Evolutionary conservation across 2,329 filamentous ascomycete genomes (phyloP), one percentile per base, ranked within the genome.

Genomic region (Arthrobotrys iridis): DNA sequence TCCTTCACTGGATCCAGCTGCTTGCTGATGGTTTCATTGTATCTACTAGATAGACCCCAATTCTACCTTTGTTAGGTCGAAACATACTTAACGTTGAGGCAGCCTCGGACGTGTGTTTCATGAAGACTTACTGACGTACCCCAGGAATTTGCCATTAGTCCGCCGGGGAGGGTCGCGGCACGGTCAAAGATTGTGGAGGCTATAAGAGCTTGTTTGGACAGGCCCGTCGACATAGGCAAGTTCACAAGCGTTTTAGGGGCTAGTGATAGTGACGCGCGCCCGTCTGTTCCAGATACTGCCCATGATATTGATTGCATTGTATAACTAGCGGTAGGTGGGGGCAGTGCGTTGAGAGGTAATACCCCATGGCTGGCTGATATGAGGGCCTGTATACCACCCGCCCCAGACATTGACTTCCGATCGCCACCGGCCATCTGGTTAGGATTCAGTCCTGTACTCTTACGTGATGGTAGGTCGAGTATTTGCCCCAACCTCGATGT

Each of bases 311-410:
- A 59, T 20, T 77, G 71, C n/a, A 81, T 79, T 74, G 85, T 85
- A 52, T 35, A 52, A 4, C 26, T 13, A 1, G 48, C 6, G 11
- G 79, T 78, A 30, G 82, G 80, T 43, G 81, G 79, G 63, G 79
- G 77, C 81, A 62, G 22, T 48, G 87, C 84, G 35, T 87, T 86
- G 4, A 90, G 88, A 8, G 92, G 91, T 33, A 96, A 84, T 18
- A 93, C 86, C 76, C 87, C 91, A 81, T 96, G 91, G 79, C 91
- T 95, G 33, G 93, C 90, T 65, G 92, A 93, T 77, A 97, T 93
- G 59, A 97, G 85, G 81, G 91, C 91, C 35, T 92, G 92, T 78
- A 97, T 93, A 26, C 93, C 93, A 66, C 86, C 85, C n/a, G n/a
- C n/a, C 18, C 87, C 86, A 10, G 86, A 82, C 77, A 81, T n/a